A percentile compares a stretch with the other conserved stretches of the same genome.
These are phyloP conservation scores for Sarocladium kiliense DNA, from an alignment of 2,329 filamentous ascomycete species.

Conservation along the genomic window DNA sequence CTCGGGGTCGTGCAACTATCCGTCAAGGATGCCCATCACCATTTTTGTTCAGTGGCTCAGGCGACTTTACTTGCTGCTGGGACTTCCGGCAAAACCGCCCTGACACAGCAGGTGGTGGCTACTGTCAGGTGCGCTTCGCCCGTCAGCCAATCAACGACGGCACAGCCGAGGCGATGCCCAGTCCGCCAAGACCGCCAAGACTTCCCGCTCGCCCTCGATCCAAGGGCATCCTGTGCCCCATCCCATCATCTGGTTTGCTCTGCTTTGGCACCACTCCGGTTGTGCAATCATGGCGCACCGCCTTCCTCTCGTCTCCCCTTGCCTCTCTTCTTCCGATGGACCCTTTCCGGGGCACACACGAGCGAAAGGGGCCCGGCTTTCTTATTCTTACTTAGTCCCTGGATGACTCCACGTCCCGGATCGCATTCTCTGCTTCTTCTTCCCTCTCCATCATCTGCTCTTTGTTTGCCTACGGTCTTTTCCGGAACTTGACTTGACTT, in stretches of 20 bases:
- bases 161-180: too few relatives aligned
- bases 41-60: too few relatives aligned
- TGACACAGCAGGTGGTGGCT: neutral
- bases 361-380: too few relatives aligned
- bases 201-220: too few relatives aligned
- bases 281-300: slow-evolving; percentile 1
- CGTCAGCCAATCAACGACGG: too few relatives aligned
- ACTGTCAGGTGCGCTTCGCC: too few relatives aligned
- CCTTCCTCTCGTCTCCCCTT: neutral
- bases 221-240: slow-evolving; percentile 10
- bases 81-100: neutral
- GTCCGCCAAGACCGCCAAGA: too few relatives aligned
- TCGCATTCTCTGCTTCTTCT: slow-evolving; percentile 8
- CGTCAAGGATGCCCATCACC: too few relatives aligned
- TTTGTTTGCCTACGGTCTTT: neutral
- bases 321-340: neutral
- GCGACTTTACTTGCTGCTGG: neutral
- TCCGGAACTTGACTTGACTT: neutral
- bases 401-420: neutral
- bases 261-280: neutral
- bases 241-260: neutral
- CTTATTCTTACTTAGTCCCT: slow-evolving; percentile 6
- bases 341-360: neutral
- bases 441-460: neutral
- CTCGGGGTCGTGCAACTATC: too few relatives aligned